Conservation (phyloP, 345 rosid species). For the Boechera stricta region DNA sequence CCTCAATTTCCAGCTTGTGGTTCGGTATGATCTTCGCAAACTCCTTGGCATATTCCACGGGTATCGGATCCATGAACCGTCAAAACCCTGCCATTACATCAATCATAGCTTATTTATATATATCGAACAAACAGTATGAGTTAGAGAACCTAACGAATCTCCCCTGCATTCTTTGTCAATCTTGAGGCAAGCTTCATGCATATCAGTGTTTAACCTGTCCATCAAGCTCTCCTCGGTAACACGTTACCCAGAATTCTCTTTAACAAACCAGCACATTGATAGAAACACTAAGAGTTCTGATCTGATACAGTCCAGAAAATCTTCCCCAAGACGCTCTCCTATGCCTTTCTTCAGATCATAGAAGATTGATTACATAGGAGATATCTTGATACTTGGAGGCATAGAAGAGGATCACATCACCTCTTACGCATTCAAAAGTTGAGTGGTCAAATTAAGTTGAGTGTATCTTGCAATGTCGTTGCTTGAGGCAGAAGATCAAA, state of each 20-base stretch:
- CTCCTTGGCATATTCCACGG: slow-evolving; percentile 66
- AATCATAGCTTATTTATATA: background rate
- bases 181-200: slow-evolving; percentile 65
- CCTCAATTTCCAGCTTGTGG: slow-evolving; percentile 62
- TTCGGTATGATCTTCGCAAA: slow-evolving; percentile 74
- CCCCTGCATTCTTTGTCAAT: slow-evolving; percentile 81
- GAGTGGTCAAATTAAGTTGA: background rate
- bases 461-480: background rate
- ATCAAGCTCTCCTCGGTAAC: slow-evolving; percentile 68
- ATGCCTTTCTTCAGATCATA: slow-evolving; percentile 73
- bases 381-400: slow-evolving; percentile 81
- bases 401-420: slow-evolving; percentile 75
- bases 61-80: slow-evolving; percentile 81
- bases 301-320: slow-evolving; percentile 46
- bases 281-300: background rate
- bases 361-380: slow-evolving; percentile 67
- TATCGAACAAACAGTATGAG: background rate
- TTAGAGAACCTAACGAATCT: background rate
- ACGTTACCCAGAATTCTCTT: slow-evolving; percentile 56
- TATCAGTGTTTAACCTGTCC: slow-evolving; percentile 64
- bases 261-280: slow-evolving; percentile 14
- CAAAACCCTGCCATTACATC: slow-evolving; percentile 54
- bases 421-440: slow-evolving; percentile 47
- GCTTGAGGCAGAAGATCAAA: background rate
- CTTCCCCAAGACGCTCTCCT: slow-evolving; percentile 67